phyloP scores from a whole-genome alignment of 108 stramenopile species.

The Hondaea fermentalgiana region DNA sequence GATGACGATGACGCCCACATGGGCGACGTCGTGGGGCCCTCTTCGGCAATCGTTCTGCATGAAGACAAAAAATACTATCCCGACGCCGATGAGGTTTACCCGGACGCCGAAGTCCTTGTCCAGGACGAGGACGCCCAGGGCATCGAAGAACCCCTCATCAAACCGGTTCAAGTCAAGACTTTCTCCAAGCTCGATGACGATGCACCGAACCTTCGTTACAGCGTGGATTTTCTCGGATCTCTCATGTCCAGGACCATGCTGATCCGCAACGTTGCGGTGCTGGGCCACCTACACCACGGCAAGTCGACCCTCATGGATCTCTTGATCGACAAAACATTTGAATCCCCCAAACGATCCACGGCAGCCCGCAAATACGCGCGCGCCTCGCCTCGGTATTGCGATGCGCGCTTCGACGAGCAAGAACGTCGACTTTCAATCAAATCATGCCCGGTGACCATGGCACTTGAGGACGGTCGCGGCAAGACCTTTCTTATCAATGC shows the following conservation, averaged over 20 bases:
- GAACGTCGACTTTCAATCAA: constrained; percentile 82
- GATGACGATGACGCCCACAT: neutral
- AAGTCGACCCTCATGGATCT: constrained; percentile 81
- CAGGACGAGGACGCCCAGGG: constrained; percentile 98
- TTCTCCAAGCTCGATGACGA: constrained; percentile 50
- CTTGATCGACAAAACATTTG: constrained; percentile 55
- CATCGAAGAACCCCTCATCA: constrained; percentile 86
- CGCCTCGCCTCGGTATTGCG: constrained; percentile 52
- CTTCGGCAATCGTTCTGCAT: constrained; percentile 78
- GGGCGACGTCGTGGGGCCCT: constrained; percentile 15
- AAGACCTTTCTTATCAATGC: constrained; percentile 77
- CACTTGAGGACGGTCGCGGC: constrained; percentile 69
- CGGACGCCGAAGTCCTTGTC: constrained; percentile 75
- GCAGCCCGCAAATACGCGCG: neutral
- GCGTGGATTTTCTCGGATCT: constrained; percentile 33
- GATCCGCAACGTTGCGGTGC: constrained; percentile 70
- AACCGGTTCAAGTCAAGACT: constrained; percentile 67
- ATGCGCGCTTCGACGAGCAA: constrained; percentile 80
- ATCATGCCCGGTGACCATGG: constrained; percentile 71
- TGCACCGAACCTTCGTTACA: constrained; percentile 29
- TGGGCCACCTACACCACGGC: constrained; percentile 90
- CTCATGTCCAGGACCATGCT: constrained; percentile 41
- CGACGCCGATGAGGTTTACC: constrained; percentile 84
- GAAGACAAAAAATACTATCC: constrained; percentile 99
- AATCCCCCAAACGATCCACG: constrained; percentile 27